Percentiles rank a stretch among this genome's conserved stretches.
Evolutionary conservation across 441 rosid genomes (phyloP).

Genomic region (Pelargonium myrrhifolium): DNA sequence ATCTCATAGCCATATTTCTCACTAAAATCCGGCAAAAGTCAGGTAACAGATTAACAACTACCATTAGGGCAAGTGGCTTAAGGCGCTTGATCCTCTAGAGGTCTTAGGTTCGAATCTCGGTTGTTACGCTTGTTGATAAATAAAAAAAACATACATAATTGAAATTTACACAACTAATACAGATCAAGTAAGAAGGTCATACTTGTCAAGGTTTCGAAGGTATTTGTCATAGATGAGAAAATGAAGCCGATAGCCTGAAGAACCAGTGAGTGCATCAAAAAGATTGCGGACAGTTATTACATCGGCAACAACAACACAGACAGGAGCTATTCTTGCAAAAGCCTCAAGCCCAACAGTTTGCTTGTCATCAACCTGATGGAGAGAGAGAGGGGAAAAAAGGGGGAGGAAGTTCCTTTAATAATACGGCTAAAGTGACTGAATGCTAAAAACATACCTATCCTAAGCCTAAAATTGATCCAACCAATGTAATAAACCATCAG

Average conservation of each 20-base stretch:
- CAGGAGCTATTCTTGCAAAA: slow-evolving; percentile 81
- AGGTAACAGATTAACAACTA: not conserved
- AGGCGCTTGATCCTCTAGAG: too few species aligned
- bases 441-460: not conserved
- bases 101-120: too few species aligned
- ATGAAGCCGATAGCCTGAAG: slow-evolving; percentile 65
- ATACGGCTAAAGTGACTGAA: not conserved
- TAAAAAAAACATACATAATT: not conserved
- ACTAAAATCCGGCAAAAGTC: not conserved
- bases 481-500: not conserved
- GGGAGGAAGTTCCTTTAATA: not conserved
- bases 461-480: not conserved
- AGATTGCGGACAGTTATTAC: slow-evolving; percentile 73
- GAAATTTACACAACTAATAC: slow-evolving; percentile 13
- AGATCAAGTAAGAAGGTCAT: slow-evolving; percentile 28
- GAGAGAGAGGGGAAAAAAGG: slow-evolving; percentile 4
- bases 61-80: too few species aligned
- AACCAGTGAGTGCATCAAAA: slow-evolving; percentile 67
- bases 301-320: slow-evolving; percentile 74
- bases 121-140: too few species aligned
- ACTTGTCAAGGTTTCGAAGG: slow-evolving; percentile 81
- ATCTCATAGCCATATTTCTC: not conserved
- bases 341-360: slow-evolving; percentile 75
- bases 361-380: slow-evolving; percentile 62
- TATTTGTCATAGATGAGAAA: slow-evolving; percentile 81